A percentile compares a stretch with the other conserved stretches of the same genome.
Evolutionary conservation across 2,329 filamentous ascomycete species (phyloP).

Genomic region (Epichloe scottii): DNA sequence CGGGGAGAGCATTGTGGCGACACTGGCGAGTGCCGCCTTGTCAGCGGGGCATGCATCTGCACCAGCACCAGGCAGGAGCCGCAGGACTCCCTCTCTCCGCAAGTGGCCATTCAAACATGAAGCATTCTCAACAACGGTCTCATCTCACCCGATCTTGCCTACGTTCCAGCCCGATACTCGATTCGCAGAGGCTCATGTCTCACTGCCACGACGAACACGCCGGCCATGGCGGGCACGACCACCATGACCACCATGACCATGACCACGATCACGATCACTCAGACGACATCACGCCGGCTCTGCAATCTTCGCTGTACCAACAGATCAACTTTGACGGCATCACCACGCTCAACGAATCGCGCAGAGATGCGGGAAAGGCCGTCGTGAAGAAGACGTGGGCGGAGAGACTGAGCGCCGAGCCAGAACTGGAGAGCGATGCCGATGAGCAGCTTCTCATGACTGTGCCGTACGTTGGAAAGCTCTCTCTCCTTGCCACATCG

Average conservation of each 20-base stretch:
- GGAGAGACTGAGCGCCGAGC: constrained; percentile 57
- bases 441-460: constrained; percentile 93
- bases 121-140: no score
- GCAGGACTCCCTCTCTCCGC: no score
- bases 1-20: no score
- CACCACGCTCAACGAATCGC: constrained; percentile 70
- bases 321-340: constrained; percentile 85
- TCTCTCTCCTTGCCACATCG: not conserved
- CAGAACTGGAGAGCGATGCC: constrained; percentile 71
- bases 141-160: no score
- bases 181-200: constrained; percentile 19
- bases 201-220: constrained; percentile 43
- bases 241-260: constrained; percentile 11
- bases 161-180: not conserved
- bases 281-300: constrained; percentile 82
- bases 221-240: constrained; percentile 36
- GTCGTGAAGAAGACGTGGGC: constrained; percentile 87
- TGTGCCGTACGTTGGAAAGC: constrained; percentile 54
- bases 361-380: constrained; percentile 52
- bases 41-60: no score
- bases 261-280: constrained; percentile 64
- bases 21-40: no score
- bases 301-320: constrained; percentile 83
- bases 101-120: no score
- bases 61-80: no score